Base-by-base conservation (phyloP, 2,329 filamentous ascomycete species). In the Huntiella bhutanensis region DNA sequence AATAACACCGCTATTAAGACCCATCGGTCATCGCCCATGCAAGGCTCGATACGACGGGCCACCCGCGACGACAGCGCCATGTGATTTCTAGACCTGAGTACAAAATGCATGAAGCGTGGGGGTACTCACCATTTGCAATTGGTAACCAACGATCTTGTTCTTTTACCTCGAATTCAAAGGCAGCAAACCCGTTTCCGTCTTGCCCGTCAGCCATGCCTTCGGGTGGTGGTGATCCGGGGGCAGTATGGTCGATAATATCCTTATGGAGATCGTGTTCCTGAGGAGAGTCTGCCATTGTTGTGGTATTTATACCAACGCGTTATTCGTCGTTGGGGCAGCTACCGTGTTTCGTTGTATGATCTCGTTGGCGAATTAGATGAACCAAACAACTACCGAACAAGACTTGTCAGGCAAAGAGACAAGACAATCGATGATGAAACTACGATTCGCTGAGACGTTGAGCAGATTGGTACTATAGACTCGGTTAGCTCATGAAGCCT, bases 141-240 rank as follows among this genome's bases (percentile, higher is more conserved):
- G 91, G 91, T 63, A 98, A 76, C 91, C 91, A 98, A 73, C 91
- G 74, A 68, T 98, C 91, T 68, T 98, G 91, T 68, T 98, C 91
- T 73, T 96, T 96, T 66, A 96, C 88, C 68, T 96, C 88, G 63
- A 95, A 94, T 69, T 96, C 88, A 62, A 85, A 85, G 63, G 74
- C 80, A 64, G 73, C 73, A 15, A 41, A 28, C 63, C 72, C 71
- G 69, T 85, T 80, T 77, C 76, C 73, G 68, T 83, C 80, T 65
- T 79, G 75, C 67, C 73, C 69, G 64, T 86, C 82, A 69, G 92
- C 86, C 83, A 93, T 92, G 75, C 81, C 80, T 72, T 80, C 79
- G 40, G 17, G n/a, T 19, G 17, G 13, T 10, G 40, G 40, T 4
- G 40, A 41, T 10, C 11, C 40, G 28, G 28, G 15, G n/a, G 28